Evolutionary conservation across 345 rosid species (phyloP).

Genomic region (Aquilaria yunnanensis): DNA sequence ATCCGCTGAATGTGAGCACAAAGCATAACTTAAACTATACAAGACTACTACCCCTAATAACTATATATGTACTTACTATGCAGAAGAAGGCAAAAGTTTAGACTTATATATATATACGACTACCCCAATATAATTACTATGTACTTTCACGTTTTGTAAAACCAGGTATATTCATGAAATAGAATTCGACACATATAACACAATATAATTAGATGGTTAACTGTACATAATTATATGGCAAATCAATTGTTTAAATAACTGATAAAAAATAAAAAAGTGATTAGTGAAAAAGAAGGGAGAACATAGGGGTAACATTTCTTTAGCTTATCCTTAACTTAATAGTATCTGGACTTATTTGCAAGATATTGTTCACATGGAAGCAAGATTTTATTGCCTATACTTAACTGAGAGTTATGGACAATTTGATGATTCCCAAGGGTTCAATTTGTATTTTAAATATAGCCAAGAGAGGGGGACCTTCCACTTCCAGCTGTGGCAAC

Average conservation of each 20-base stretch:
- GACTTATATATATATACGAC: too few relatives aligned
- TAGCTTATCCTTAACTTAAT: constrained; percentile 18
- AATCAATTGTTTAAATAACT: background rate
- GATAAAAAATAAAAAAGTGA: background rate
- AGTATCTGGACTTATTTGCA: background rate
- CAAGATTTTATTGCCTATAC: constrained; percentile 5
- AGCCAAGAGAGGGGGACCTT: constrained; percentile 21
- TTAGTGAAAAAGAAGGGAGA: constrained; percentile 9
- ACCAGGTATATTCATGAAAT: too few relatives aligned
- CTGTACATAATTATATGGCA: too few relatives aligned
- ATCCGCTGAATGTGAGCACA: too few relatives aligned
- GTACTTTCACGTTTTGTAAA: too few relatives aligned
- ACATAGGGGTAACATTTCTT: background rate
- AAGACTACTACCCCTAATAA: too few relatives aligned
- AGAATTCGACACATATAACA: too few relatives aligned
- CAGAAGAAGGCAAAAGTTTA: too few relatives aligned
- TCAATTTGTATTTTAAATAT: background rate
- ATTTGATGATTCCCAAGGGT: constrained; percentile 26
- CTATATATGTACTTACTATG: too few relatives aligned
- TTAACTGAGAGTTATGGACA: constrained; percentile 10
- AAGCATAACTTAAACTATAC: too few relatives aligned
- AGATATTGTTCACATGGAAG: constrained; percentile 28
- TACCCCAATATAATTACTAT: too few relatives aligned
- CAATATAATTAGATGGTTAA: too few relatives aligned
- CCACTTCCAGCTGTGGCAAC: constrained; percentile 30